A percentile compares a stretch with the other conserved stretches of the same genome.
Evolutionary conservation across 306 rosid genomes (phyloP).

Genomic region (Vicia sativa): DNA sequence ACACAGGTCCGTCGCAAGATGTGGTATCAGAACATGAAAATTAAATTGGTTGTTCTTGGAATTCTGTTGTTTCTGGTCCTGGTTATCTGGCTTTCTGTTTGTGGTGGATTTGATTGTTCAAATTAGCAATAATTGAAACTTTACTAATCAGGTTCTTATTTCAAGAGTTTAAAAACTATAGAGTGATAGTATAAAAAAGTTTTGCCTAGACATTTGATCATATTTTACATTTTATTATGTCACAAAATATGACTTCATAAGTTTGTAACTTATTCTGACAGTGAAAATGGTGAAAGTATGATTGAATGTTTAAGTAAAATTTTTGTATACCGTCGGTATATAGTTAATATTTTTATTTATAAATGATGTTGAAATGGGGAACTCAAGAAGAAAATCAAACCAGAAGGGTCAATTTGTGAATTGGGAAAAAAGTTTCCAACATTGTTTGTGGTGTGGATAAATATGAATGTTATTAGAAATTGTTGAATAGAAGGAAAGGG

Average conservation of each 20-base stretch:
- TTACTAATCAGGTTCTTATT: constrained; percentile 27
- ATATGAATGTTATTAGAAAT: constrained; percentile 12
- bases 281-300: constrained; percentile 10
- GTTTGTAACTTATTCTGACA: too few relatives aligned
- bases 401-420: constrained; percentile 30
- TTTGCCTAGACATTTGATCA: not conserved
- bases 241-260: not conserved
- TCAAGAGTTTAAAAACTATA: constrained; percentile 21
- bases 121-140: constrained; percentile 47
- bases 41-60: constrained; percentile 80
- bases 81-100: constrained; percentile 85
- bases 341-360: constrained; percentile 18
- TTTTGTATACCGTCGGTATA: not conserved
- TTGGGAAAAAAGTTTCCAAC: constrained; percentile 29
- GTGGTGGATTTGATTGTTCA: constrained; percentile 90
- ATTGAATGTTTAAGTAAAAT: not conserved
- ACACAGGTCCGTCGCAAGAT: constrained; percentile 71
- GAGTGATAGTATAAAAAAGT: not conserved
- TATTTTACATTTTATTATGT: not conserved
- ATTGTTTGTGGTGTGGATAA: constrained; percentile 26
- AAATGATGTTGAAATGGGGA: constrained; percentile 7
- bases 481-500: constrained; percentile 23
- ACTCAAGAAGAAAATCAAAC: constrained; percentile 18
- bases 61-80: constrained; percentile 69
- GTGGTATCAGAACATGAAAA: constrained; percentile 98